phyloP scores from a whole-genome alignment of 345 rosid genomes.

The Isatis tinctoria region DNA sequence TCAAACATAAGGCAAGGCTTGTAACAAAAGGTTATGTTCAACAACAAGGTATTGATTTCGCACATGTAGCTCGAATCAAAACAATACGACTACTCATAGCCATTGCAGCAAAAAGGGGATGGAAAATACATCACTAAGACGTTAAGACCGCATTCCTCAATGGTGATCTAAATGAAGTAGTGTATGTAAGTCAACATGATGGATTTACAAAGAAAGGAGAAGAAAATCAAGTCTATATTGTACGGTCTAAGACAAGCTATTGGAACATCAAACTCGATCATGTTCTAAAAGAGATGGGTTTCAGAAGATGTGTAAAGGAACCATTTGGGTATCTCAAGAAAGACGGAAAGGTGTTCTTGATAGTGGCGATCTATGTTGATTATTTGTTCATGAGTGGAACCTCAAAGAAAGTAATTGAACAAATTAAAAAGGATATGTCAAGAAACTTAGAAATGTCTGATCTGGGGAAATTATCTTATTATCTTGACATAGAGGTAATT shows the following conservation, averaged over 20 bases:
- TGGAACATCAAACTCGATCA: too few relatives aligned
- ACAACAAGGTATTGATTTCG: too few relatives aligned
- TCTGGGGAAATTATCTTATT: too few relatives aligned
- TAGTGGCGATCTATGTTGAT: neutral
- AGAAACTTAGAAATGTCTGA: too few relatives aligned
- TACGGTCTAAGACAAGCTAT: too few relatives aligned
- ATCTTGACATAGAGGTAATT: too few relatives aligned
- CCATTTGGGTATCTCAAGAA: neutral
- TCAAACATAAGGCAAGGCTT: neutral
- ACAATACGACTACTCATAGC: neutral
- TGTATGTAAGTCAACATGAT: neutral
- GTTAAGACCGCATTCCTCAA: too few relatives aligned
- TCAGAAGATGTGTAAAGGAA: neutral
- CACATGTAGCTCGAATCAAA: too few relatives aligned
- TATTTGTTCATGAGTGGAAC: neutral
- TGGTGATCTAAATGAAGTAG: too few relatives aligned
- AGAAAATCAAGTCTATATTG: neutral
- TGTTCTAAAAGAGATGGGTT: too few relatives aligned
- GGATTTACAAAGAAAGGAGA: neutral
- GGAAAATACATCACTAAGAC: neutral
- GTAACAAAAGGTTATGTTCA: neutral
- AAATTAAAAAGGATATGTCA: too few relatives aligned
- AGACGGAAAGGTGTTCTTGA: neutral
- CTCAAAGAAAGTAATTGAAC: too few relatives aligned
- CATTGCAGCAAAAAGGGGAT: neutral